Base-by-base conservation (phyloP, 176 grass and related monocot species). In the Otatea glauca region DNA sequence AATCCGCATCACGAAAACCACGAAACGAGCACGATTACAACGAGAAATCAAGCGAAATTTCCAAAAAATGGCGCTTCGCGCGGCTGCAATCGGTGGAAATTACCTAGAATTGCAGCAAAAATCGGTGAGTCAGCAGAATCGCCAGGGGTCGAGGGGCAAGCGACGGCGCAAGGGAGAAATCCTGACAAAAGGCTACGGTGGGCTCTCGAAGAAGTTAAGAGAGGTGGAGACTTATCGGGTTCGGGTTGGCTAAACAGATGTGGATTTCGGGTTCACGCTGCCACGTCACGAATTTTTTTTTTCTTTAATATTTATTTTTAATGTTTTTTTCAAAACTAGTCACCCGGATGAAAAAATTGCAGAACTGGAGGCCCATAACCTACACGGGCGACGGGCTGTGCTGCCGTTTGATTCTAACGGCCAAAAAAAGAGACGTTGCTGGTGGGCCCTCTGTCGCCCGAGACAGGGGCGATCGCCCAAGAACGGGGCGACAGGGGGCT, bases 101-200 rank as follows among this genome's bases (percentile, higher is more conserved):
- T 25, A 78, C 88, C 88, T 86, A 58, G 5, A 64, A 50, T 44
- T 58, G 45, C 10, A 32, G 63, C 60, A 29, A 44, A 34, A 45
- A 5, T 8, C 13, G 44, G 35, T 18, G 35, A 45, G 50, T 39
- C 50, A 14, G 60, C 59, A 15, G 62, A 14, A 63, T 24, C 62
- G 32, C 50, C 39, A 56, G 70, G 14, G 50, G 11, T 9, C 32
- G 2, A 29, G 87, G 34, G 61, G 60, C 7, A 18, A 35, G 75
- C 87, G 68, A 54, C 82, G 62, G 82, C 88, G 63, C 53, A 5
- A 7, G 62, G 4, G 43, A 81, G 63, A 68, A 85, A 89, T 77
- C 82, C 88, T 89, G 7, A 67, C 37, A 65, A 41, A 0, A 63
- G 5, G 4, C 23, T 3, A 5, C 4, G 38, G 38, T 39, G 38